Evolutionary conservation across 257 asterid genomes (phyloP), one percentile per base, ranked within the genome.

Genomic region (Solanum habrochaites): DNA sequence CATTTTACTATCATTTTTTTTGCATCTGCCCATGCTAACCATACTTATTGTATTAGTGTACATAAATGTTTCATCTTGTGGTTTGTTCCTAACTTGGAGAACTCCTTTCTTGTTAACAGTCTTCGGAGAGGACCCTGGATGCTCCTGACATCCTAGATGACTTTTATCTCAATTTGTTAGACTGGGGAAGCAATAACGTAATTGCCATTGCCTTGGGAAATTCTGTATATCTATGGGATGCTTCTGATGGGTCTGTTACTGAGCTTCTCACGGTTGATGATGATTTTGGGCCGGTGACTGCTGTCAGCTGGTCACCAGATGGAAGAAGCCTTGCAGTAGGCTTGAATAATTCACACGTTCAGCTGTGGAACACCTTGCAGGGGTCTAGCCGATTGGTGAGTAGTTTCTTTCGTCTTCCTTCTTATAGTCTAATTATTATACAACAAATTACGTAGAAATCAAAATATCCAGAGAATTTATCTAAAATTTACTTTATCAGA

Each of bases 231-330:
- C 70, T 95, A 91, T 97, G 99, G 99, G 98, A 95, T 91, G 97
- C 99, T 23, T 80, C 98, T 31, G 90, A 90, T 25, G 98, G 96
- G 35, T 86, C 87, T 40, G 91, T 96, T 80, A 93, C 98, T 1
- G 98, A 95, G 82, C 98, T 97, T 69, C 93, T 95, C 87, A 93
- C 95, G 0, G 71, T 95, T 3, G 96, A 92, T 47, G 98, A 95
- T 85, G 99, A 95, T 85, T 85, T 82, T 86, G 99, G 99, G 27
- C 98, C 98, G 1, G 94, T 95, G 42, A 94, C 98, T 13, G 94
- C 98, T 82, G 94, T 97, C 72, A 95, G 91, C 87, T 97, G 98
- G 98, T 98, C 98, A 86, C 98, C 98, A 29, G 98, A 95, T 81
- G 99, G 98, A 27, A 91, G 86, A 77, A 94, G 94, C 74, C 86